phyloP scores from a whole-genome alignment of 768 basidiomycete genomes.

The Antrodiella citrinella region DNA sequence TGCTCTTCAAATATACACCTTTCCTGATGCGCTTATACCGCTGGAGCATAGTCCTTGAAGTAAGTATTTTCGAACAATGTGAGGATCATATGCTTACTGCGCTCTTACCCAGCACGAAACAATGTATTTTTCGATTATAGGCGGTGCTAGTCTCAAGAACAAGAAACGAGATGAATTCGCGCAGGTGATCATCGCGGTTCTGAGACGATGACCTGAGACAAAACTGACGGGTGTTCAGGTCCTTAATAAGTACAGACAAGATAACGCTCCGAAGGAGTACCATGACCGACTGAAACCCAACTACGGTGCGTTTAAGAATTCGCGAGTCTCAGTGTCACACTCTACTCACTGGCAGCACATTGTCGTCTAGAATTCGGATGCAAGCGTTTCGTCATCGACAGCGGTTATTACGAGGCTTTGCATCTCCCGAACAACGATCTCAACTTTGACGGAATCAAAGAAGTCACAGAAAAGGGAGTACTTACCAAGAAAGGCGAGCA shows the following conservation, averaged over 20 bases:
- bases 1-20: conserved; percentile 14
- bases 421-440: conserved; percentile 23
- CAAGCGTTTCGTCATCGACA: conserved; percentile 25
- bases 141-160: not conserved
- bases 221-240: not conserved
- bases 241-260: conserved; percentile 12
- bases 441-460: conserved; percentile 15
- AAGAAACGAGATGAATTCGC: not conserved
- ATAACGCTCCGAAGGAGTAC: conserved; percentile 21
- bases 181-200: not conserved
- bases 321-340: not conserved
- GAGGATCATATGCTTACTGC: conserved; percentile 5
- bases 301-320: conserved; percentile 19
- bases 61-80: conserved; percentile 17
- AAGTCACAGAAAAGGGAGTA: conserved; percentile 13
- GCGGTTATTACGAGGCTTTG: conserved; percentile 24
- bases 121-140: conserved; percentile 8
- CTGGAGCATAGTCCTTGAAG: conserved; percentile 8
- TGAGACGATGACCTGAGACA: not conserved
- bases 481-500: conserved; percentile 19
- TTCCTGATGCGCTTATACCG: conserved; percentile 4
- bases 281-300: conserved; percentile 21
- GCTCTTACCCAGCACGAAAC: not conserved
- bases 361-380: conserved; percentile 15
- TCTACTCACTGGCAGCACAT: not conserved